Evolutionary conservation across 352 stramenopile species (phyloP).

Genomic region (Blastocystis sp.): DNA sequence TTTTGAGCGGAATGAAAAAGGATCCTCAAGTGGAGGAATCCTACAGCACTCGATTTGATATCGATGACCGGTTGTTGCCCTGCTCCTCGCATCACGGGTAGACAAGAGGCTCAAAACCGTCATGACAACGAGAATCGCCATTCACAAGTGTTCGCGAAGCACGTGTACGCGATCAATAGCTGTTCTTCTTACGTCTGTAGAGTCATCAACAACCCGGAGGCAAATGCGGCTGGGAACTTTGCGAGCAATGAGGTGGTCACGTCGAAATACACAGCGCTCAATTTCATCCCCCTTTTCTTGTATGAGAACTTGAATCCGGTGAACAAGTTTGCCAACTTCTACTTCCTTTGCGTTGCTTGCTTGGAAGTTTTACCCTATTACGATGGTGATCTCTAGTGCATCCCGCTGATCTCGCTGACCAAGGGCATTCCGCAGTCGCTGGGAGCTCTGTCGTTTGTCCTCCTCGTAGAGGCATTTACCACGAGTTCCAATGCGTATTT

Average conservation of each 20-base stretch:
- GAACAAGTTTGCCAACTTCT: conserved; percentile 55
- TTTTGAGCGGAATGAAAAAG: too few relatives aligned
- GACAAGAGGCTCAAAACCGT: not conserved
- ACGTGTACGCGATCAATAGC: not conserved
- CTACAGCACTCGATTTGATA: not conserved
- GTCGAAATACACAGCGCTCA: conserved; percentile 81
- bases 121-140: not conserved
- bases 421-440: conserved; percentile 81
- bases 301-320: conserved; percentile 74
- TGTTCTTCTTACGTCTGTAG: not conserved
- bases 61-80: not conserved
- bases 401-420: conserved; percentile 85
- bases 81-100: too few relatives aligned
- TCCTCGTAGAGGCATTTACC: conserved; percentile 84
- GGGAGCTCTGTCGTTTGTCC: conserved; percentile 83
- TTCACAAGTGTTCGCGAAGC: not conserved
- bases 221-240: conserved; percentile 77
- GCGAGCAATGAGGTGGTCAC: conserved; percentile 81
- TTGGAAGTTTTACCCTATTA: not conserved
- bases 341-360: conserved; percentile 34
- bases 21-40: too few relatives aligned
- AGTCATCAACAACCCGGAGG: conserved; percentile 75
- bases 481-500: conserved; percentile 71
- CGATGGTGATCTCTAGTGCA: conserved; percentile 74
- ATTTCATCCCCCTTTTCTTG: conserved; percentile 82